Evolutionary conservation across 2,329 filamentous ascomycete species (phyloP), one percentile per base, ranked within the genome.

Genomic region (Chrysoporthe austroafricana): DNA sequence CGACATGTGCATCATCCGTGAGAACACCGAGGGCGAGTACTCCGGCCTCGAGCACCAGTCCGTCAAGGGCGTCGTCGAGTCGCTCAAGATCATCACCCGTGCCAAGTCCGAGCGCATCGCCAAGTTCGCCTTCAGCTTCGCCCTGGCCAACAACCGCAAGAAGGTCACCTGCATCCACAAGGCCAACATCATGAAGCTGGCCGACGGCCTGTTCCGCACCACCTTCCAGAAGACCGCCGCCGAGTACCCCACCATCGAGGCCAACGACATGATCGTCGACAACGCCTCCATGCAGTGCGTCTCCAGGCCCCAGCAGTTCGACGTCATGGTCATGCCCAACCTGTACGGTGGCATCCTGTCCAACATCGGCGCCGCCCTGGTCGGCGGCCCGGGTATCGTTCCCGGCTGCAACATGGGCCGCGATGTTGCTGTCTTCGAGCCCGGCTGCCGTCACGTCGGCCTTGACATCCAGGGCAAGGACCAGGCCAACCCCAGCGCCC

Each of bases 91-190:
- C 84, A 98, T 99, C 84, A 99, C 96, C 74, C 93, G 94, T 76
- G 94, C 94, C 82, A 98, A 99, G 88, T 97, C 94, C 66, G 96
- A 99, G 90, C 93, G 96, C 79, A 99, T 99, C 77, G 93, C 95
- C 84, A 97, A 97, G 84, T 99, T 99, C 79, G 96, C 96, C 73
- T 98, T 98, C 81, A 91, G 92, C 79, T 99, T 99, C 78, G 96
- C 96, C 69, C 91, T 98, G 68, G 96, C 96, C 82, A 99, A 99
- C 88, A 95, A 96, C 88, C 90, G 96, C 80, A 95, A 96, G 88
- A 98, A 98, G 91, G 93, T 99, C 68, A 98, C 96, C 74, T 97
- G 95, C 86, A 98, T 99, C 79, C 96, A 99, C 91, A 99, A 99
- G 89, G 96, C 96, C 84, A 99, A 99, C 88, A 99, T 99, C 86